phyloP scores from a whole-genome alignment of 768 basidiomycete genomes.

The Filobasidium floriforme region DNA sequence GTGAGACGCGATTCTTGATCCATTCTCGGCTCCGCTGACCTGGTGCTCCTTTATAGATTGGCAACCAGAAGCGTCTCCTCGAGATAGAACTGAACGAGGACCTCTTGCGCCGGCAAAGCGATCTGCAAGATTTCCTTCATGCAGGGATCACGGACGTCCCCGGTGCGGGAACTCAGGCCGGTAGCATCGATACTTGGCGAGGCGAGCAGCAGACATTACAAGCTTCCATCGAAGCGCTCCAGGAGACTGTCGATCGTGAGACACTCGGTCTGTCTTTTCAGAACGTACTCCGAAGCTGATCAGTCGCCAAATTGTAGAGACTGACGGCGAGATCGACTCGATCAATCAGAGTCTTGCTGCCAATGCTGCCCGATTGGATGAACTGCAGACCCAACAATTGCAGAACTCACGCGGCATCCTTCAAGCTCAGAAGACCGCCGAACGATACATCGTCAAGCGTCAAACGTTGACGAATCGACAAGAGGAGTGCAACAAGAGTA shows the following conservation, averaged over 20 bases:
- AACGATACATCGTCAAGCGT: slow-evolving; percentile 85
- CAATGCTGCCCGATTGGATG: slow-evolving; percentile 55
- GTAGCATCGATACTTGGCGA: slow-evolving; percentile 59
- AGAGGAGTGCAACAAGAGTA: slow-evolving; percentile 91
- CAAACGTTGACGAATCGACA: slow-evolving; percentile 75
- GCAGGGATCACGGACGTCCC: slow-evolving; percentile 33
- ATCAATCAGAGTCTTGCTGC: slow-evolving; percentile 48
- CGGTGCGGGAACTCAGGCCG: slow-evolving; percentile 52
- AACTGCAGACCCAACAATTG: slow-evolving; percentile 67
- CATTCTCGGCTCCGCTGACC: slow-evolving; percentile 1
- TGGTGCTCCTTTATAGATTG: slow-evolving; percentile 50
- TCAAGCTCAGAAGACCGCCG: slow-evolving; percentile 89
- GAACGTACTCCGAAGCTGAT: background rate
- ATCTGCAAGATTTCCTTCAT: slow-evolving; percentile 51
- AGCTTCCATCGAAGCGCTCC: slow-evolving; percentile 58
- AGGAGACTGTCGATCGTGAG: slow-evolving; percentile 59
- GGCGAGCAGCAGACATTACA: slow-evolving; percentile 65
- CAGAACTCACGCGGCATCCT: slow-evolving; percentile 81
- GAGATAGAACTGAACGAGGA: slow-evolving; percentile 92
- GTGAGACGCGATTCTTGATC: slow-evolving; percentile 48
- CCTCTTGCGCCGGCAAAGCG: slow-evolving; percentile 68
- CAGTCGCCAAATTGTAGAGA: slow-evolving; percentile 39
- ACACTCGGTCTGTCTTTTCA: background rate
- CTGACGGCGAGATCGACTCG: slow-evolving; percentile 55
- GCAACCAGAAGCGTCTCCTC: slow-evolving; percentile 66